Evolutionary conservation across 176 grass and related monocot species (phyloP), one percentile per base, ranked within the genome.

Genomic region (Typha latifolia): DNA sequence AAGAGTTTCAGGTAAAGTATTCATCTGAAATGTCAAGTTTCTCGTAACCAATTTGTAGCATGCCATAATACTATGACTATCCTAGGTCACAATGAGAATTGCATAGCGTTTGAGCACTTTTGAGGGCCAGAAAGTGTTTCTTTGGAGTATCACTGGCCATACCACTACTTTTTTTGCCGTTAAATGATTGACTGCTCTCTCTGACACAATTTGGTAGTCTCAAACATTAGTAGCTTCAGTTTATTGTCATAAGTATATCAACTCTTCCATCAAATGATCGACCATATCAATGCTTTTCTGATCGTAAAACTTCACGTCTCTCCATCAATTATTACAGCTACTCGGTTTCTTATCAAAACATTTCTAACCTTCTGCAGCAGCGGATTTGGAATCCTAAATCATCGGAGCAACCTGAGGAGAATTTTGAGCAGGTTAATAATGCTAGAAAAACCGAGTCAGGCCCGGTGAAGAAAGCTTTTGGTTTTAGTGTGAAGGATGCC

Each of bases 401-500:
- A 34, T 48, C 32, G 16, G 74, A 68, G 20, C 65, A 79, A 74
- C 70, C 75, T 15, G 81, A 32, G n/a, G 74, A 84, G 32, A 68
- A 79, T 51, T 32, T 66, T 2, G 76, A 76, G 57, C 49, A 66
- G 1, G 69, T 56, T 43, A 73, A 61, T 43, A 73, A 61, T 48
- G 76, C 74, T 12, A 72, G 47, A 56, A 61, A 48, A 23, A 12
- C 64, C 19, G 61, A 63, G 9, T 70, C 68, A 1, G 64, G 61
- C 48, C 34, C 64, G 23, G 26, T 50, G 34, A 85, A 70, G 1
- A 72, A 80, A 66, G 68, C 84, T 49, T 83, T 87, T 64, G 91
- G 91, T 21, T 83, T 96, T 65, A 83, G 74, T 1, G 91, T 96
- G 72, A 91, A 96, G 76, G 82, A 88, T 71, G 91, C 91, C 49